Base-by-base conservation (phyloP, 306 rosid genomes). In the Cicer arietinum region DNA sequence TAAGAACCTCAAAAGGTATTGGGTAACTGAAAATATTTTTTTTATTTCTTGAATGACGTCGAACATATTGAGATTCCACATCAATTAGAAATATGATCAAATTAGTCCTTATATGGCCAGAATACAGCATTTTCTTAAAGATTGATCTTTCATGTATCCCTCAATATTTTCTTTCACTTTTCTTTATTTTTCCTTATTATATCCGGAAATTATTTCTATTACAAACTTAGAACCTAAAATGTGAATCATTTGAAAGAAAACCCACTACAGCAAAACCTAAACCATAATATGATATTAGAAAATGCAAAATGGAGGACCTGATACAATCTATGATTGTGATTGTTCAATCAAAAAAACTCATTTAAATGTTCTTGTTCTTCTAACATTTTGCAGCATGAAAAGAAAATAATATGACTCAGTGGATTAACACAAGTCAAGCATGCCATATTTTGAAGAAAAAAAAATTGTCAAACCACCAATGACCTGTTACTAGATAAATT, bases 331-430 rank as follows among this genome's bases (percentile, higher is more conserved):
- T 53, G 42, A 35, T 62, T 62, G 58, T 7, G 56, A 56, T 48
- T 73, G 67, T 50, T 13, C 59, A 50, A 7, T 22, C 43, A 42
- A 65, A 70, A 70, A 67, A 66, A 48, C 45, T 54, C 50, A 40
- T 14, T 13, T 48, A 13, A 22, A 71, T 57, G 58, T 14, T 43
- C 44, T 59, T 46, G 43, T 12, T 66, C 10, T 22, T 57, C 13
- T 53, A 68, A 72, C 14, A 76, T 67, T 61, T 76, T 71, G 84
- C 66, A 69, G 65, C 78, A 69, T 35, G 58, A 48, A 76, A 67
- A 16, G 47, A 47, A 40, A 25, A 42, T 20, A 22, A 42, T 46
- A 59, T 17, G 39, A 54, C 18, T 40, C 20, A 69, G 58, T 7
- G 58, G 44, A 57, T 80, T 61, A 57, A 73, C 66, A 57, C 46